phyloP scores from a whole-genome alignment of 2,329 filamentous ascomycete genomes.

The Aspergillus ruber region DNA sequence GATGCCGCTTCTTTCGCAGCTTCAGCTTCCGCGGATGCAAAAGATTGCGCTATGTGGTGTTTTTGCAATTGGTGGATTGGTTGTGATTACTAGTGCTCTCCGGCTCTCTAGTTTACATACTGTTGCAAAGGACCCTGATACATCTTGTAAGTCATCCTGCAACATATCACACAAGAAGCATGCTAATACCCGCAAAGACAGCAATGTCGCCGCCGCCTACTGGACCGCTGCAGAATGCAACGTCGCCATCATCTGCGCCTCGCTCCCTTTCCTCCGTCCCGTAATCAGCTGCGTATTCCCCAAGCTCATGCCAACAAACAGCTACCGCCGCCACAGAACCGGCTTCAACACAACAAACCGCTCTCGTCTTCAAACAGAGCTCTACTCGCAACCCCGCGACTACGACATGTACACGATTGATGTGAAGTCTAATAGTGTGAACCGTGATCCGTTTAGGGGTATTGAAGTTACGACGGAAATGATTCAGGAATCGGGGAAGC shows the following conservation, averaged over 20 bases:
- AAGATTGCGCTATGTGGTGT: constrained; percentile 36
- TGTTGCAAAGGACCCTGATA: constrained; percentile 21
- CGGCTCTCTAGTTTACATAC: constrained; percentile 21
- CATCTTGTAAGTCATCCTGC: constrained; percentile 16
- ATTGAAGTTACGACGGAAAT: constrained; percentile 30
- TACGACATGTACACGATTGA: constrained; percentile 24
- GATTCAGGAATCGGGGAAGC: constrained; percentile 17
- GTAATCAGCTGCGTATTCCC: constrained; percentile 36
- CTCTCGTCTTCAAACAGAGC: constrained; percentile 7
- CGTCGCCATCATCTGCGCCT: constrained; percentile 37
- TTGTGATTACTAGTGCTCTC: constrained; percentile 27
- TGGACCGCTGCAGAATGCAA: constrained; percentile 41
- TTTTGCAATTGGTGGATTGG: constrained; percentile 39
- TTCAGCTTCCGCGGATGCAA: constrained; percentile 37
- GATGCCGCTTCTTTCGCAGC: constrained; percentile 34
- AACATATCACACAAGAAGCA: constrained; percentile 3
- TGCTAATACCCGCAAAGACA: constrained; percentile 5
- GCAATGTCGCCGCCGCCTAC: constrained; percentile 35
- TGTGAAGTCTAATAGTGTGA: constrained; percentile 14
- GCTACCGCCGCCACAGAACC: constrained; percentile 12
- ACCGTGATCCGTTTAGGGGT: constrained; percentile 12
- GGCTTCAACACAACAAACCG: constrained; percentile 6
- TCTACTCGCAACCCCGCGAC: constrained; percentile 15
- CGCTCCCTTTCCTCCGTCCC: constrained; percentile 35
- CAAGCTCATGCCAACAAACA: constrained; percentile 22